Base-by-base conservation (phyloP, 208 protist species). In the Trypanosoma brucei region DNA sequence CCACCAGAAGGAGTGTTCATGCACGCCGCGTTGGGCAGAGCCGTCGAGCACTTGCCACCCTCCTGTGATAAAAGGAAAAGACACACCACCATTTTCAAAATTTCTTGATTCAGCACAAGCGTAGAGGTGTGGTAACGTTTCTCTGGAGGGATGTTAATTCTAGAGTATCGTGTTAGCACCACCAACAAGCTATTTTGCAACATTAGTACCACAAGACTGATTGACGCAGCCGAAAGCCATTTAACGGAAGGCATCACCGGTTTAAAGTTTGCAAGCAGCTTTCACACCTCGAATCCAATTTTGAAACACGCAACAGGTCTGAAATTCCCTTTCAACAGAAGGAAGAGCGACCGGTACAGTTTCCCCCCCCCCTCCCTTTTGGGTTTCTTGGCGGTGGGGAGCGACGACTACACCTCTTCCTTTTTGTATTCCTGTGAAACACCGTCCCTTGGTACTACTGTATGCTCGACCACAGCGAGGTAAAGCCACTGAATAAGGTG, bases 21-120 rank as follows among this genome's bases (percentile, higher is more conserved):
- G 42, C 42, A 46, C 11, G 42, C 11, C 42, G 11, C 11, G 42
- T 46, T 6, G 11, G 42, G 42, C 42, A 46, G 11, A 46, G 11
- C 42, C 42, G 42, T 46, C 6, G 42, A 6, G 42, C 42, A 11
- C 11, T 6, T 14, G 11, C 36, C 38, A 1, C 53, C 55, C 38
- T 86, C 72, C 3, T 57, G 22, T 7, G 52, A 56, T 68, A 90
- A 83, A 35, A 88, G 59, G 30, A 83, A 34, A 34, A 91, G 59
- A 59, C 82, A 94, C 55, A 86, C 55, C 0, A 90, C 0, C 72
- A 94, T 79, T 70, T 94, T 94, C 11, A 85, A n/a, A 40, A 88
- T 73, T 65, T 94, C 88, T 40, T 88, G 81, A 54, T 85, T 82
- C 6, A 94, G 57, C 30, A 94, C 75, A 0, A 92, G 59, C 36